These are phyloP conservation scores for Schizosaccharomyces japonicus DNA, from an alignment of 805 yeast species.

Conservation along the genomic window DNA sequence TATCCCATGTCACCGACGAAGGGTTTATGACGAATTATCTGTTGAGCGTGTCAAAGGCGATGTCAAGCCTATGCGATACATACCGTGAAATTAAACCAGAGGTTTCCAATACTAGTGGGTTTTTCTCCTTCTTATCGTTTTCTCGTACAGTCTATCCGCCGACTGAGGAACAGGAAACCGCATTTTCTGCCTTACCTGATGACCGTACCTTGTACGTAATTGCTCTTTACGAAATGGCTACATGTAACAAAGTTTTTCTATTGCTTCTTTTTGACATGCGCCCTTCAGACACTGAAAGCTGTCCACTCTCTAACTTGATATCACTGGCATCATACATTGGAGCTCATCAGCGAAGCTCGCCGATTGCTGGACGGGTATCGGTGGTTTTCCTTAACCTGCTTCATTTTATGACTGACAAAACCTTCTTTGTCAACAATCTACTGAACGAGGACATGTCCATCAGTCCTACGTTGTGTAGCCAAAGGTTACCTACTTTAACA, in stretches of 20 bases:
- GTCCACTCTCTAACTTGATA: background rate
- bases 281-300: background rate
- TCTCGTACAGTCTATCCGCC: too few relatives aligned
- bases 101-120: too few relatives aligned
- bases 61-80: too few relatives aligned
- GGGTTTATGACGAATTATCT: background rate
- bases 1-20: background rate
- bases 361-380: background rate
- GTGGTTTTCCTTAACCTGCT: background rate
- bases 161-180: background rate
- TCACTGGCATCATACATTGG: background rate
- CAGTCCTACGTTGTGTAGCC: background rate
- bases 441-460: background rate
- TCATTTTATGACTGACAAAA: background rate
- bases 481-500: background rate
- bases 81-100: too few relatives aligned
- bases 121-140: too few relatives aligned
- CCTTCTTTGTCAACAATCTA: background rate
- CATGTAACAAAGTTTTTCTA: background rate
- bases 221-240: background rate
- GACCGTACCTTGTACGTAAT: background rate
- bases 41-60: background rate
- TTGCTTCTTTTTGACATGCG: background rate
- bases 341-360: background rate
- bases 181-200: background rate